Percentiles rank a stretch among this genome's conserved stretches.
Evolutionary conservation across 352 stramenopile species (phyloP).

Genomic region (Globisporangium cederbergense): DNA sequence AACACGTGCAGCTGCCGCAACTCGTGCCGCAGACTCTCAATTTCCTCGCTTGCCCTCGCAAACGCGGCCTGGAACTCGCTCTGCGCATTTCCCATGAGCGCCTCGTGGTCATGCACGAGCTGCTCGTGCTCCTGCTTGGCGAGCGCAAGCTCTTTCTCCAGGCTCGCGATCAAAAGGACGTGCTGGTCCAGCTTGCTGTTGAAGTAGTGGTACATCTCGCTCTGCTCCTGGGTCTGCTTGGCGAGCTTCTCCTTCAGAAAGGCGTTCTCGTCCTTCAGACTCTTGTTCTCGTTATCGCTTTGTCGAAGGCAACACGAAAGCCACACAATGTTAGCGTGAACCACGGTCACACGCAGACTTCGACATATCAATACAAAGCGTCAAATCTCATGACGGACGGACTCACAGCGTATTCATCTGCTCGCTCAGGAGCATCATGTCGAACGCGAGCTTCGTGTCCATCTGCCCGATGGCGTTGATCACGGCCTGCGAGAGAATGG

Average conservation of each 20-base stretch:
- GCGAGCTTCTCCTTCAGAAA: slow-evolving; percentile 44
- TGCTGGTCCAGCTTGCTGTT: slow-evolving; percentile 82
- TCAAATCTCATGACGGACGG: too few relatives aligned
- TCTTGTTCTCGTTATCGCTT: slow-evolving; percentile 30
- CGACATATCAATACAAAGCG: too few relatives aligned
- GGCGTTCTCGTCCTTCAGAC: slow-evolving; percentile 37
- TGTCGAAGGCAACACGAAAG: neutral
- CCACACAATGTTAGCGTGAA: neutral
- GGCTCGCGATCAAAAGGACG: slow-evolving; percentile 49
- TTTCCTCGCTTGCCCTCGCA: slow-evolving; percentile 17
- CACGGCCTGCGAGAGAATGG: slow-evolving; percentile 48
- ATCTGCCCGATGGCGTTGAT: slow-evolving; percentile 37
- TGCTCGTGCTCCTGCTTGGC: slow-evolving; percentile 18
- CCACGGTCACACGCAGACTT: neutral
- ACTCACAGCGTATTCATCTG: slow-evolving; percentile 31
- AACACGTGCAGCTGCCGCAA: slow-evolving; percentile 54
- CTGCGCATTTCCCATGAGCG: slow-evolving; percentile 16
- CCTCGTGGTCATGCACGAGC: slow-evolving; percentile 17
- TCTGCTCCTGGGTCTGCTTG: slow-evolving; percentile 51
- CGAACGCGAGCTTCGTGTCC: slow-evolving; percentile 56
- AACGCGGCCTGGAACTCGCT: slow-evolving; percentile 18
- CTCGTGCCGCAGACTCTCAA: slow-evolving; percentile 29
- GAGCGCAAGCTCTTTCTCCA: slow-evolving; percentile 48
- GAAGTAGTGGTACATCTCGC: slow-evolving; percentile 87
- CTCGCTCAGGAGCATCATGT: slow-evolving; percentile 66